These are phyloP conservation scores for Penicillium sp. DNA, from an alignment of 2,329 filamentous ascomycete genomes.

Conservation along the genomic window DNA sequence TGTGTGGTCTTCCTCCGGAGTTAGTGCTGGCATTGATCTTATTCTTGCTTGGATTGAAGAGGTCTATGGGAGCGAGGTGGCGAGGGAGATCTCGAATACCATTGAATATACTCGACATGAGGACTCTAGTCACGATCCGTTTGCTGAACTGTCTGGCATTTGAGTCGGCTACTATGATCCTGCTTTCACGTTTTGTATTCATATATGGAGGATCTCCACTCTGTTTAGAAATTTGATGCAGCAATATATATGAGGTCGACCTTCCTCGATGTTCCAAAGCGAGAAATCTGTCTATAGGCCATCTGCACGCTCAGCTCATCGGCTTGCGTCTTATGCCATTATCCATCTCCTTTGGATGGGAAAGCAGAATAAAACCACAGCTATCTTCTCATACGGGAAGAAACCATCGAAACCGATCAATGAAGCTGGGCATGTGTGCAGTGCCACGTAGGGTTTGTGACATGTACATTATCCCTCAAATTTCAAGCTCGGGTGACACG, in stretches of 20 bases:
- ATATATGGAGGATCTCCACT: not conserved
- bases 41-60: slow-evolving; percentile 57
- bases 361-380: not conserved
- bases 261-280: not conserved
- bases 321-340: not conserved
- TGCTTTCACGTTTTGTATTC: not conserved
- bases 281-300: not conserved
- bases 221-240: not conserved
- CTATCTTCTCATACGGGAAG: not conserved
- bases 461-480: not conserved
- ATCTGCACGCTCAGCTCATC: not conserved
- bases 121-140: slow-evolving; percentile 55
- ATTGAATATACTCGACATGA: slow-evolving; percentile 60
- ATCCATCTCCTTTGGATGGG: not conserved
- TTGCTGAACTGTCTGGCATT: slow-evolving; percentile 42
- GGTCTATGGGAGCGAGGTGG: slow-evolving; percentile 54
- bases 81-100: slow-evolving; percentile 47
- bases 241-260: not conserved
- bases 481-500: not conserved
- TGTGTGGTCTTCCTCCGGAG: slow-evolving; percentile 64
- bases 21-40: slow-evolving; percentile 62
- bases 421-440: too few relatives aligned
- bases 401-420: not conserved
- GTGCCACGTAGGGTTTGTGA: not conserved
- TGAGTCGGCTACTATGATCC: not conserved